Evolutionary conservation across 202 grass and related monocot genomes (phyloP).

Genomic region (Zizania palustris): DNA sequence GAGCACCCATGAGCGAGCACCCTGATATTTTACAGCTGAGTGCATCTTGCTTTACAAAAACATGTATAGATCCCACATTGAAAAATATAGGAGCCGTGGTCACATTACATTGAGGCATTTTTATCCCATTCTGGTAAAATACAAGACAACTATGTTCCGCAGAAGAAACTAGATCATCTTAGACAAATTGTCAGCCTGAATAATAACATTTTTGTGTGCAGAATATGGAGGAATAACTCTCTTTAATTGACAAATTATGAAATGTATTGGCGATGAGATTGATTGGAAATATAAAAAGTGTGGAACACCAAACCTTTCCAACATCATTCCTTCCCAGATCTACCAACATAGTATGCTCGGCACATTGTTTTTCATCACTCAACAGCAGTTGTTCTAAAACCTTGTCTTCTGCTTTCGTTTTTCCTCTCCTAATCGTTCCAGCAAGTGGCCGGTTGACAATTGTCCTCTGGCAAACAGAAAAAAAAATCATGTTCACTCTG

Average conservation of each 20-base stretch:
- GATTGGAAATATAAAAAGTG: neutral
- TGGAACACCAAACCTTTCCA: conserved; percentile 57
- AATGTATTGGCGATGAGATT: neutral
- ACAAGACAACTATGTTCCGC: neutral
- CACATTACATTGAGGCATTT: neutral
- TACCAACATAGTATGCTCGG: conserved; percentile 93
- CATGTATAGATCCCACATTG: too few species aligned
- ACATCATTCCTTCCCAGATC: conserved; percentile 99
- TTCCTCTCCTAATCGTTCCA: conserved; percentile 85
- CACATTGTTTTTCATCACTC: conserved; percentile 87
- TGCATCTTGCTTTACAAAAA: too few species aligned
- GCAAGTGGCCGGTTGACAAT: conserved; percentile 87
- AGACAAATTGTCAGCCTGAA: neutral
- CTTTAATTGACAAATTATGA: neutral
- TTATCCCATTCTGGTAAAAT: neutral
- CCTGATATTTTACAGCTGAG: too few species aligned
- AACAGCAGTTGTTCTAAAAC: conserved; percentile 71
- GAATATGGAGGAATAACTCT: neutral
- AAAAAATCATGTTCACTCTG: neutral
- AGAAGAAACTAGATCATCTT: neutral
- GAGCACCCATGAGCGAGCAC: too few species aligned
- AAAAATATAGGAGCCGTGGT: too few species aligned
- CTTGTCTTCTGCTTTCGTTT: conserved; percentile 63
- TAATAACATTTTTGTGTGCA: neutral
- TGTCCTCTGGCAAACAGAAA: conserved; percentile 50